phyloP scores from a whole-genome alignment of 352 stramenopile genomes.

The Globisporangium heterothallicum region DNA sequence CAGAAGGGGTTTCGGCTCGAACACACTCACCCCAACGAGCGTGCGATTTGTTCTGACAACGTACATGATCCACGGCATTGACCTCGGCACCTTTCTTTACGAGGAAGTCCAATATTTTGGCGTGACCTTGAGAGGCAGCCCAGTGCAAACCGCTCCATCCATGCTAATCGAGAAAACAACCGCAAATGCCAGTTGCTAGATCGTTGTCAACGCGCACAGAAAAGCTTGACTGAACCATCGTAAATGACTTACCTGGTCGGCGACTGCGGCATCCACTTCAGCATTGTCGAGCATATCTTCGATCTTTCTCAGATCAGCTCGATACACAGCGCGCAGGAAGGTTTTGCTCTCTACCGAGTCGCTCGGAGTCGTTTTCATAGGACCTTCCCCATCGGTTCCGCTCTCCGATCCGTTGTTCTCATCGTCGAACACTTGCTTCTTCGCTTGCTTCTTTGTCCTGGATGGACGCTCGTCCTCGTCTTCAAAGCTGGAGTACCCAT shows the following conservation, averaged over 20 bases:
- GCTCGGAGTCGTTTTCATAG: conserved; percentile 30
- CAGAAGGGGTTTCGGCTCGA: too few species aligned
- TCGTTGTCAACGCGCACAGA: too few species aligned
- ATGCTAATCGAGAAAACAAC: too few species aligned
- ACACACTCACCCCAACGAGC: neutral
- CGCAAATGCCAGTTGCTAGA: too few species aligned
- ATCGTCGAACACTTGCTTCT: conserved; percentile 12
- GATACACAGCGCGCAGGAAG: conserved; percentile 62
- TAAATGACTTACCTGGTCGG: conserved; percentile 44
- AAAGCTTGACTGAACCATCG: too few species aligned
- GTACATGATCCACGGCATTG: conserved; percentile 58
- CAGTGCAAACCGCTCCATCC: conserved; percentile 76
- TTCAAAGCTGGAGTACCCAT: conserved; percentile 66
- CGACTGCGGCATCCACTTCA: conserved; percentile 37
- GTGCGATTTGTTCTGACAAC: neutral
- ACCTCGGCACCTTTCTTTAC: conserved; percentile 34
- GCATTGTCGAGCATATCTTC: conserved; percentile 45
- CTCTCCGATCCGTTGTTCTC: conserved; percentile 19
- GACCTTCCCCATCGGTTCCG: neutral
- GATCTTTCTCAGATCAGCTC: conserved; percentile 41
- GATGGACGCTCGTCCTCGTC: conserved; percentile 22
- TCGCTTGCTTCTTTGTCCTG: neutral
- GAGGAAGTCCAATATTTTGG: conserved; percentile 41
- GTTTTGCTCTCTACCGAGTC: conserved; percentile 48
- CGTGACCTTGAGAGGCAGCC: conserved; percentile 62